phyloP scores from a whole-genome alignment of 2,329 filamentous ascomycete species.

The Dactylellina leptospora region DNA sequence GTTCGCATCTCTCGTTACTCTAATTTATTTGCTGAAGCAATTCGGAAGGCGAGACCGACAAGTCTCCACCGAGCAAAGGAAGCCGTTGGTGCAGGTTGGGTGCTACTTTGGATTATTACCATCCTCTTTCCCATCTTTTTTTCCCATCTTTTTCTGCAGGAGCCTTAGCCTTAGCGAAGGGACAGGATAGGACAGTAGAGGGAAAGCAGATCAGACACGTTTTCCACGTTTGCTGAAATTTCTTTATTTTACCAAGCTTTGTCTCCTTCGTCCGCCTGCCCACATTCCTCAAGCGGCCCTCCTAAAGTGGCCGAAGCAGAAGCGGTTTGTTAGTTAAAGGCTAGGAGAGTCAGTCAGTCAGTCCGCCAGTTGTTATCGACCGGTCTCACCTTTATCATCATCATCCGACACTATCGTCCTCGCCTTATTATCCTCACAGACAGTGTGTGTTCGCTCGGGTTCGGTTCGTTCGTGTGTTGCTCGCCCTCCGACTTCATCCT shows the following conservation, averaged over 20 bases:
- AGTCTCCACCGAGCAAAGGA: neutral
- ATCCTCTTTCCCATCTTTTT: conserved; percentile 7
- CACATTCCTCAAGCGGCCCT: conserved; percentile 53
- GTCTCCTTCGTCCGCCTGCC: conserved; percentile 35
- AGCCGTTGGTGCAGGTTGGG: no score
- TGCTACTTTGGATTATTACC: no score
- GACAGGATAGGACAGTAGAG: conserved; percentile 14
- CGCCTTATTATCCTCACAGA: neutral
- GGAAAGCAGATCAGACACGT: conserved; percentile 52
- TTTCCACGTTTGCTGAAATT: conserved; percentile 45
- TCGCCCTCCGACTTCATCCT: neutral
- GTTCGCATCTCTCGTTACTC: neutral
- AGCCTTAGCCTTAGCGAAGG: conserved; percentile 50
- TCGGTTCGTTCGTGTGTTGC: neutral
- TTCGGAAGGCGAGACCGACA: conserved; percentile 23
- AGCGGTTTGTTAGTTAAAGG: no score
- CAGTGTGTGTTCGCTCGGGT: no score
- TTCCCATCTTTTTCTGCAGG: conserved; percentile 11
- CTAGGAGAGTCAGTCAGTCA: no score
- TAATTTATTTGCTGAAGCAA: no score
- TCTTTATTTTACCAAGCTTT: conserved; percentile 48
- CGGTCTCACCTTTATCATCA: neutral
- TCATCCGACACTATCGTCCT: neutral
- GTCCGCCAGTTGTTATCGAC: neutral
- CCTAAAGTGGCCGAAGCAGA: no score